These are phyloP conservation scores for Fusarium napiforme DNA, from an alignment of 2,329 filamentous ascomycete species.

Conservation along the genomic window DNA sequence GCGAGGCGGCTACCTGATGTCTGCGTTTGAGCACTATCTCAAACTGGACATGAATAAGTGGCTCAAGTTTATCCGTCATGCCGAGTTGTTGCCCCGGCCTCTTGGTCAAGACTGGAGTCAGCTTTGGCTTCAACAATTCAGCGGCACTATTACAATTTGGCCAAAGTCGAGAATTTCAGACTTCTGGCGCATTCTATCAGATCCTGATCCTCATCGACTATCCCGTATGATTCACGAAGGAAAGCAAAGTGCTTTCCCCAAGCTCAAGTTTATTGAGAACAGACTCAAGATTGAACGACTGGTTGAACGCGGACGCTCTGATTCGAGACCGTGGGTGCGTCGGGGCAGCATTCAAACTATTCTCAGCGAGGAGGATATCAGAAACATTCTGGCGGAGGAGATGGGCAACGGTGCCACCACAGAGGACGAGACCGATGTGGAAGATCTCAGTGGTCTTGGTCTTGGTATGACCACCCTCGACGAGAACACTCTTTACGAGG, in stretches of 20 bases:
- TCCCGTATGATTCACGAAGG: conserved; percentile 91
- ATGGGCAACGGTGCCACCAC: conserved; percentile 48
- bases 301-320: conserved; percentile 68
- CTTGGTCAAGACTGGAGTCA: conserved; percentile 97
- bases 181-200: conserved; percentile 86
- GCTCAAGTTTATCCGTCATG: conserved; percentile 91
- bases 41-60: conserved; percentile 98
- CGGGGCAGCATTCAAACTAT: conserved; percentile 69
- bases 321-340: conserved; percentile 61
- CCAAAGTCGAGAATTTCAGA: conserved; percentile 83
- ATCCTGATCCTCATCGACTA: conserved; percentile 79
- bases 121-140: conserved; percentile 95
- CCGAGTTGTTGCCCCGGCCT: conserved; percentile 90
- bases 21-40: conserved; percentile 91
- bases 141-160: conserved; percentile 96
- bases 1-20: conserved; percentile 94
- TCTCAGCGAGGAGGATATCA: conserved; percentile 69
- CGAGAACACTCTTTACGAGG: conserved; percentile 41
- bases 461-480: conserved; percentile 45
- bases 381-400: conserved; percentile 57
- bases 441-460: conserved; percentile 44
- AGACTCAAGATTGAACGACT: conserved; percentile 82
- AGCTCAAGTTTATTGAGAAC: conserved; percentile 90
- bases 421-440: conserved; percentile 52
- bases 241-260: conserved; percentile 89